Evolutionary conservation across 805 yeast species (phyloP).

Genomic region (Pichia heedii): DNA sequence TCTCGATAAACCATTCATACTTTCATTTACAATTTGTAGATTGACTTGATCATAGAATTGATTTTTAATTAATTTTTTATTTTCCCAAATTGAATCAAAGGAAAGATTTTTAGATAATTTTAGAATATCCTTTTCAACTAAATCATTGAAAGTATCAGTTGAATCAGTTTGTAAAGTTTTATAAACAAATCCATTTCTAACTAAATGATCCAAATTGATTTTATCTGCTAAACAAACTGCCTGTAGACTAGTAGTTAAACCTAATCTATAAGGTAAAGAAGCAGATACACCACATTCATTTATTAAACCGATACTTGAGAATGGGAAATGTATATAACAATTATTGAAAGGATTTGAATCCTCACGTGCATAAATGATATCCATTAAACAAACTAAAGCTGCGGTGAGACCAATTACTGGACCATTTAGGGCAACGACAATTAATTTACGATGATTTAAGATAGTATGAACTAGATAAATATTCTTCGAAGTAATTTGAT

Average conservation of each 20-base stretch:
- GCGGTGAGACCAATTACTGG: slow-evolving; percentile 78
- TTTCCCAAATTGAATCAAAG: slow-evolving; percentile 34
- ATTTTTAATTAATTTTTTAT: slow-evolving; percentile 34
- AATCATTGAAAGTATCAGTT: slow-evolving; percentile 35
- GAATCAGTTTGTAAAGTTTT: slow-evolving; percentile 36
- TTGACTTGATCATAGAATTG: slow-evolving; percentile 29
- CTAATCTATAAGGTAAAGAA: slow-evolving; percentile 60
- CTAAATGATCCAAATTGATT: slow-evolving; percentile 49
- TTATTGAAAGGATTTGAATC: neutral
- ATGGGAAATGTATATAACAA: slow-evolving; percentile 55
- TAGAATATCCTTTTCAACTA: slow-evolving; percentile 29
- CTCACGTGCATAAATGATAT: slow-evolving; percentile 51
- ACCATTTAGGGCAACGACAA: slow-evolving; percentile 73
- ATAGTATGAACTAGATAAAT: slow-evolving; percentile 58
- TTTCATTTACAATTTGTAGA: slow-evolving; percentile 55
- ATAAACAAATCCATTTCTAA: slow-evolving; percentile 51
- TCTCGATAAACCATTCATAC: slow-evolving; percentile 54
- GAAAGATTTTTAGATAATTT: slow-evolving; percentile 35
- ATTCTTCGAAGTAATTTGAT: slow-evolving; percentile 48
- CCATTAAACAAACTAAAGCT: slow-evolving; percentile 67
- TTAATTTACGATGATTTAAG: slow-evolving; percentile 59
- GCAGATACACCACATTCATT: slow-evolving; percentile 73
- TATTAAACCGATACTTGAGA: slow-evolving; percentile 73
- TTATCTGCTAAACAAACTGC: slow-evolving; percentile 64
- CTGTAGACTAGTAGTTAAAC: slow-evolving; percentile 64